phyloP scores from a whole-genome alignment of 2,329 filamentous ascomycete genomes.

The Colletotrichum plurivorum region DNA sequence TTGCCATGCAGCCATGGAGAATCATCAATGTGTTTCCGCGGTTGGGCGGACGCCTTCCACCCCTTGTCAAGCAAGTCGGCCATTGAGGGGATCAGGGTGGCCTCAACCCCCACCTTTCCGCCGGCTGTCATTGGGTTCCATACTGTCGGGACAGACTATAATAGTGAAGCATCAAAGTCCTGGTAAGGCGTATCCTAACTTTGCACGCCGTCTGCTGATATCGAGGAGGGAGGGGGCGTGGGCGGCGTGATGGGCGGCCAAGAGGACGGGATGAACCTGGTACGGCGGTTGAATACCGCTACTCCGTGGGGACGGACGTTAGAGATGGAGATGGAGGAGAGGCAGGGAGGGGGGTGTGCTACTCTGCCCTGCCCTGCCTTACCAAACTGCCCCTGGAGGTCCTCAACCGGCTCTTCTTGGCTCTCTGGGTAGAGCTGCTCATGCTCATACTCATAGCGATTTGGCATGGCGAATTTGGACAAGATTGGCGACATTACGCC shows the following conservation, averaged over 20 bases:
- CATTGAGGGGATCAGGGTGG: conserved; percentile 12
- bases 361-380: too few relatives aligned
- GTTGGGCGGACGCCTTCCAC: conserved; percentile 2
- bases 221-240: not conserved
- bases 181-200: conserved; percentile 23
- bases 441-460: too few relatives aligned
- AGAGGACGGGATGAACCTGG: conserved; percentile 1
- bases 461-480: not conserved
- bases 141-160: conserved; percentile 10
- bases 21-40: conserved; percentile 7
- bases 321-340: not conserved
- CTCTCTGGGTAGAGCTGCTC: too few relatives aligned
- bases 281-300: not conserved
- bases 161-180: conserved; percentile 12
- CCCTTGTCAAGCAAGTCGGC: conserved; percentile 8
- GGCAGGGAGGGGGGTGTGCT: not conserved
- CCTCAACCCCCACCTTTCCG: not conserved
- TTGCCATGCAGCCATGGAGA: conserved; percentile 30
- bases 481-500: not conserved
- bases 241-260: conserved; percentile 7
- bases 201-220: not conserved
- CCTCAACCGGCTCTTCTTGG: too few relatives aligned
- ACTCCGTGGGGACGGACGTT: too few relatives aligned
- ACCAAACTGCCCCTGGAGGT: too few relatives aligned
- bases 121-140: conserved; percentile 21